phyloP scores from a whole-genome alignment of 73 alveolate species.

The Diophrys sp. region DNA sequence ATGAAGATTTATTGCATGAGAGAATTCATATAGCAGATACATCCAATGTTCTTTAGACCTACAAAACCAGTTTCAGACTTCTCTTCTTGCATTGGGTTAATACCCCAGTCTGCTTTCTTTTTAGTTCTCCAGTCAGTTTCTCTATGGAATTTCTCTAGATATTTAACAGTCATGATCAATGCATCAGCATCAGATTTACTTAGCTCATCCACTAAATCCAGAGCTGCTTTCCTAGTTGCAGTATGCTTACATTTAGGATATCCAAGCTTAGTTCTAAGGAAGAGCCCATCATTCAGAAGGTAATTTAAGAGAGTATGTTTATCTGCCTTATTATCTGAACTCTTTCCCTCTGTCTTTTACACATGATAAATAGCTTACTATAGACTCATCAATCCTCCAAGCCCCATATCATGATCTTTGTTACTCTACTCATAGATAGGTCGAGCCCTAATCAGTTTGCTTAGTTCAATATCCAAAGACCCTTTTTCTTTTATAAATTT shows the following conservation, averaged over 20 bases:
- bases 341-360: slow-evolving; percentile 23
- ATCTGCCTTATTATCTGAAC: slow-evolving; percentile 31
- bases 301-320: slow-evolving; percentile 19
- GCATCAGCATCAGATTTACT: slow-evolving; percentile 11
- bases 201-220: slow-evolving; percentile 33
- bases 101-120: slow-evolving; percentile 63
- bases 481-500: no score
- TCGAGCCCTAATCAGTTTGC: slow-evolving; percentile 14
- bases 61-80: slow-evolving; percentile 78
- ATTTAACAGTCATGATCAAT: slow-evolving; percentile 16
- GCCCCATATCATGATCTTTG: slow-evolving; percentile 26
- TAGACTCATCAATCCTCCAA: slow-evolving; percentile 44
- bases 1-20: slow-evolving; percentile 83
- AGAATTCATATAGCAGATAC: slow-evolving; percentile 93
- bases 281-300: slow-evolving; percentile 48
- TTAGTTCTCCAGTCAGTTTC: slow-evolving; percentile 74
- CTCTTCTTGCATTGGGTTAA: slow-evolving; percentile 51
- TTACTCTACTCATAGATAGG: slow-evolving; percentile 41
- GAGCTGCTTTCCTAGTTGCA: slow-evolving; percentile 38
- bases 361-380: no score
- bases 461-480: background rate
- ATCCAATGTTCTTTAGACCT: slow-evolving; percentile 87
- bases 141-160: slow-evolving; percentile 33
- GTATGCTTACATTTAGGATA: slow-evolving; percentile 54
- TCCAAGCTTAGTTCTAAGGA: slow-evolving; percentile 31